Conservation (phyloP, 1,139 yeast species). For the Debaryomycetaceae sp. region DNA sequence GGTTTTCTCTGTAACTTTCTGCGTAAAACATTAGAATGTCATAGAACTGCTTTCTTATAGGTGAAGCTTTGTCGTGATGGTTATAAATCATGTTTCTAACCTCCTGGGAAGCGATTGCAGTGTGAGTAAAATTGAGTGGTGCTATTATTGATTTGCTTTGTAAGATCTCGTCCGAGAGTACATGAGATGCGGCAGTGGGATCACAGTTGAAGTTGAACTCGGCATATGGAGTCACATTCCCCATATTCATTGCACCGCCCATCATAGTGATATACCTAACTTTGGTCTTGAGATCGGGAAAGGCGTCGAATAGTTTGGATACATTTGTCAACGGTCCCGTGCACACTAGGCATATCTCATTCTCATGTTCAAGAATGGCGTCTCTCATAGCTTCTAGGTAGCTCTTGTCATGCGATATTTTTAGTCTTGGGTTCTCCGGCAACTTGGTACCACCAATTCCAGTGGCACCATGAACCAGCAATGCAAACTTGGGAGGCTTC, state of each 20-base stretch:
- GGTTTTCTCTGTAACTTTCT: slow-evolving; percentile 39
- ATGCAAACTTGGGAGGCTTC: slow-evolving; percentile 49
- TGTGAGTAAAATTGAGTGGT: slow-evolving; percentile 72
- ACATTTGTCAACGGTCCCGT: slow-evolving; percentile 76
- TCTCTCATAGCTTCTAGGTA: slow-evolving; percentile 58
- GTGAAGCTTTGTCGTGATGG: slow-evolving; percentile 18
- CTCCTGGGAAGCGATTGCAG: slow-evolving; percentile 53
- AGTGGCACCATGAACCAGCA: slow-evolving; percentile 65
- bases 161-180: slow-evolving; percentile 47
- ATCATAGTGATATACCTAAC: slow-evolving; percentile 58
- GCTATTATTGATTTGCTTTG: slow-evolving; percentile 50
- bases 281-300: slow-evolving; percentile 48
- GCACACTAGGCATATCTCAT: slow-evolving; percentile 55
- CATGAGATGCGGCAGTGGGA: slow-evolving; percentile 65
- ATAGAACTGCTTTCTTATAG: slow-evolving; percentile 50
- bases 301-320: slow-evolving; percentile 46
- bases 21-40: slow-evolving; percentile 58
- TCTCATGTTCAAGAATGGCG: slow-evolving; percentile 41
- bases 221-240: slow-evolving; percentile 51
- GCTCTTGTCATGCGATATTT: slow-evolving; percentile 28
- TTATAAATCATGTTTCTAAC: slow-evolving; percentile 33
- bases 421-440: slow-evolving; percentile 45
- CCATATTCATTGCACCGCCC: slow-evolving; percentile 68
- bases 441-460: slow-evolving; percentile 74
- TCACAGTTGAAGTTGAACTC: slow-evolving; percentile 79